Evolutionary conservation across 257 asterid genomes (phyloP), one percentile per base, ranked within the genome.

Genomic region (Scutellaria barbata): DNA sequence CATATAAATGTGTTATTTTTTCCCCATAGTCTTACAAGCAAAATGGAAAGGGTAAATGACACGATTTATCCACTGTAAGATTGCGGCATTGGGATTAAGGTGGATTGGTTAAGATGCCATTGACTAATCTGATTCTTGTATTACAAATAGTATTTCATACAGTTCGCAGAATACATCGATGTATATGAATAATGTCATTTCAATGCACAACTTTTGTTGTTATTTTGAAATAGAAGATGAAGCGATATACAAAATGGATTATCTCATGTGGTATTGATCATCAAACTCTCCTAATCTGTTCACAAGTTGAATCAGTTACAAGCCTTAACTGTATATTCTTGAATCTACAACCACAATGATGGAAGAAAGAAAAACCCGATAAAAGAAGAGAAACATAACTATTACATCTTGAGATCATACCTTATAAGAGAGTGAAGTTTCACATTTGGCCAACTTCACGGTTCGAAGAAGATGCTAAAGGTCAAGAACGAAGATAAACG

Each of bases 281-380:
- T 53, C 59, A 5, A 70, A 25, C 45, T 37, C 17, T n/a, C 43
- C 13, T n/a, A 16, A 30, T 50, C 10, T 50, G 25, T 9, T 46
- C 25, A 12, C 13, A 59, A 47, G 13, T 69, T 17, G 10, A 62
- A 10, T 51, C 12, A 14, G 8, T 53, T 52, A 53, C 77, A 40
- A n/a, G 37, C 30, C 16, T 25, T 46, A 37, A 54, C 3, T 53
- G 63, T 68, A 64, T 16, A 33, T 66, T 56, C 33, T 66, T 63
- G 16, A 75, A 50, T 67, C 45, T 52, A 43, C 43, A 73, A 33
- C 0, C 0, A 30, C 47, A 68, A 35, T 1, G 33, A 71, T 17
- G 39, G 30, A 40, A 42, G 55, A 16, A 33, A 0, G 13, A 2
- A 55, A 76, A 41, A 52, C 43, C 16, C 17, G 55, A 22, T 35